These are phyloP conservation scores for Globisporangium okanoganense DNA, from an alignment of 352 stramenopile genomes.

Conservation along the genomic window DNA sequence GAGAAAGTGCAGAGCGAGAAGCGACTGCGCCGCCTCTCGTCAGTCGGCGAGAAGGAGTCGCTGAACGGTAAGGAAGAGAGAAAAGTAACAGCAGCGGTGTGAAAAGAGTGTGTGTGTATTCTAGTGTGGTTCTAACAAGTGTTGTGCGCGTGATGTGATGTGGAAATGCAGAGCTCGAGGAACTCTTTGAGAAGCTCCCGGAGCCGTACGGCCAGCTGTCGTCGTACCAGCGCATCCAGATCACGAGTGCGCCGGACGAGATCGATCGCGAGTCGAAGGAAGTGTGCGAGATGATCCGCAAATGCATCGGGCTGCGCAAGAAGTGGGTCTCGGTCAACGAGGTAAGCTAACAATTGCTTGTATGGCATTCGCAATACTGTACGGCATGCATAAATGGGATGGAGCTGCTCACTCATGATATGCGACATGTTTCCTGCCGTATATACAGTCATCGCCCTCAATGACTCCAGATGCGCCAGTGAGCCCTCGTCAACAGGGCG, in stretches of 20 bases:
- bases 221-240: slow-evolving; percentile 77
- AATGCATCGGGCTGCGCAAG: slow-evolving; percentile 59
- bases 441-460: slow-evolving; percentile 8
- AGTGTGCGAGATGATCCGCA: slow-evolving; percentile 75
- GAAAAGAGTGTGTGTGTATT: neutral
- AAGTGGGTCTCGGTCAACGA: slow-evolving; percentile 72
- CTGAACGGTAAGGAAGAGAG: slow-evolving; percentile 12
- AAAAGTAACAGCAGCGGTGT: neutral
- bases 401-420: neutral
- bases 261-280: slow-evolving; percentile 73
- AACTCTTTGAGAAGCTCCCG: slow-evolving; percentile 76
- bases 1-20: slow-evolving; percentile 76
- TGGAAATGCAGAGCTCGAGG: slow-evolving; percentile 21
- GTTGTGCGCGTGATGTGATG: neutral
- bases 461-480: slow-evolving; percentile 20
- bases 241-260: slow-evolving; percentile 60
- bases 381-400: too few species aligned
- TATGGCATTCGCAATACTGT: too few species aligned
- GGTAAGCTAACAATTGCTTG: too few species aligned
- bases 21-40: slow-evolving; percentile 53
- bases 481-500: slow-evolving; percentile 33
- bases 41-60: slow-evolving; percentile 23
- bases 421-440: neutral
- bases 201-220: slow-evolving; percentile 71
- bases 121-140: neutral